Evolutionary conservation across 768 basidiomycete genomes (phyloP).

Genomic region (Leccinum variicolor): DNA sequence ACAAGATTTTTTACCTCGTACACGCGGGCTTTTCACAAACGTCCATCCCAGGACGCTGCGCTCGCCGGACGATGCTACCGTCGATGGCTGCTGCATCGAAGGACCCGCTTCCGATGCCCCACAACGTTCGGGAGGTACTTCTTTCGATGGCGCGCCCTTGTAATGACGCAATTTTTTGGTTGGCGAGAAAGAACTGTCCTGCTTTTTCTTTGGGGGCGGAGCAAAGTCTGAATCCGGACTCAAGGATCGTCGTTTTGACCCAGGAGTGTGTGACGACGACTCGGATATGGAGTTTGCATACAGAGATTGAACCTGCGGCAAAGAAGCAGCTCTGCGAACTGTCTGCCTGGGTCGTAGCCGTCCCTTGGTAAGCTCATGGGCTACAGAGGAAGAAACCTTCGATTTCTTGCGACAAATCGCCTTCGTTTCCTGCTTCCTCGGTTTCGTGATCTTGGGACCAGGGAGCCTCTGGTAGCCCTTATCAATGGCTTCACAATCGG

Average conservation of each 20-base stretch:
- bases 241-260: constrained; percentile 14
- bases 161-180: neutral
- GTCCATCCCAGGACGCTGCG: constrained; percentile 14
- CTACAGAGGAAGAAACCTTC: neutral
- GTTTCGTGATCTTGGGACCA: constrained; percentile 14
- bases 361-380: neutral
- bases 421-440: neutral
- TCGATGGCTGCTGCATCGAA: neutral
- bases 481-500: neutral
- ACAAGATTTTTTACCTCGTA: neutral
- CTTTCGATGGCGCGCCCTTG: neutral
- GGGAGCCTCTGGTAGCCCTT: constrained; percentile 24
- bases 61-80: neutral
- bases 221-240: constrained; percentile 6
- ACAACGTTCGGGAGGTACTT: neutral
- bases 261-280: neutral
- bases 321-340: neutral
- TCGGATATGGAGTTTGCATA: neutral
- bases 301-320: neutral
- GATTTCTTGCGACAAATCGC: neutral
- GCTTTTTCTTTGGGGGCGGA: constrained; percentile 10
- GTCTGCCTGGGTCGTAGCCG: neutral
- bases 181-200: neutral
- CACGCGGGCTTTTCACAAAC: constrained; percentile 10
- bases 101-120: neutral